Evolutionary conservation across 352 stramenopile genomes (phyloP), one percentile per base, ranked within the genome.

Genomic region (Phytophthora rubi): DNA sequence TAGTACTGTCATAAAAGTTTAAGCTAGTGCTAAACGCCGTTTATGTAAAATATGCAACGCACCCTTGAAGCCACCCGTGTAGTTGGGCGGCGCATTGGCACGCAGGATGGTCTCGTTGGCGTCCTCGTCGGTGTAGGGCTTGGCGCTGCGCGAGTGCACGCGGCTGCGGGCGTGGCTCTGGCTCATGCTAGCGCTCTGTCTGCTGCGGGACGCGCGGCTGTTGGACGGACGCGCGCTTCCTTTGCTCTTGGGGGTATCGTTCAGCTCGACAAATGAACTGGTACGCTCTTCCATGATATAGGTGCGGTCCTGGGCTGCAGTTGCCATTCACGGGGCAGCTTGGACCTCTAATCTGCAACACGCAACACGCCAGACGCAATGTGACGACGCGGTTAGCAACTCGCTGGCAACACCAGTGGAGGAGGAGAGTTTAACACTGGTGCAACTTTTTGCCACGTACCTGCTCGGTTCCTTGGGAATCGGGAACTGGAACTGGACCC

Each of bases 91-190:
- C 37, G 81, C 77, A 60, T 93, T 93, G 6, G 86, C 86, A 12
- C 68, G 70, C 21, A 93, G 68, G 60, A 93, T 91, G 26, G 81
- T 80, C 48, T 88, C 79, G 59, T 91, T 89, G 21, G 86, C 85
- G 58, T 93, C 85, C 33, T 56, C 59, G 48, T 88, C 80, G 1
- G 68, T 85, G 77, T 91, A 89, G 8, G 75, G 68, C 28, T 79
- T 71, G 23, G 53, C 10, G 55, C 63, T 77, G 51, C 73, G 70
- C 32, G 70, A 75, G 12, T 54, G 62, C 47, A 73, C 71, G 30
- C 71, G 71, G 32, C 62, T 76, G 26, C 62, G 58, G 21, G 55
- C 71, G 57, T 71, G 51, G 21, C 59, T 74, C 16, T 75, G 67
- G 47, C 70, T 79, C 49, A 60, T 63, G 44, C 73, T 78, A 52